Percentiles rank a stretch among this genome's conserved stretches.
Evolutionary conservation across 768 basidiomycete species (phyloP).

Genomic region (Tephrocybe sp.): DNA sequence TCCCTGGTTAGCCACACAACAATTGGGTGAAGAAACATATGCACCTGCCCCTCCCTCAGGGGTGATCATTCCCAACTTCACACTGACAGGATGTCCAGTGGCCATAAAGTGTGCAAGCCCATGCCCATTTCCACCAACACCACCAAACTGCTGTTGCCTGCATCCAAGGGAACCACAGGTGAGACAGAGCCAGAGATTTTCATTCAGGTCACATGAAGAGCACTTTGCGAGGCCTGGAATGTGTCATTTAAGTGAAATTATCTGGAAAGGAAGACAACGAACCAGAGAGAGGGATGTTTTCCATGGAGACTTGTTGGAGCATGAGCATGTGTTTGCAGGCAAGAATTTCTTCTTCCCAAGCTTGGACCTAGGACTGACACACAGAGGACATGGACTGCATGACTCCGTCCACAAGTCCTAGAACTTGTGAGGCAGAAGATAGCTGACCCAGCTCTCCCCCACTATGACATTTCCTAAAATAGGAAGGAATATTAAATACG

Average conservation of each 20-base stretch:
- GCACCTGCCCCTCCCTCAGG: conserved; percentile 89
- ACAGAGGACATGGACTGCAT: conserved; percentile 86
- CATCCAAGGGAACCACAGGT: conserved; percentile 90
- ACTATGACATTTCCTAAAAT: too few species aligned
- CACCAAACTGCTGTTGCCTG: conserved; percentile 83
- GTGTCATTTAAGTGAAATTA: too few species aligned
- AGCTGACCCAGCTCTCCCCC: too few species aligned
- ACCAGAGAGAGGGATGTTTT: conserved; percentile 52
- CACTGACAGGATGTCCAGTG: conserved; percentile 77
- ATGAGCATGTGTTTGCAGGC: conserved; percentile 79
- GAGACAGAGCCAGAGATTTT: conserved; percentile 95
- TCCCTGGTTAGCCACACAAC: too few species aligned
- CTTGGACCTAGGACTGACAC: conserved; percentile 91
- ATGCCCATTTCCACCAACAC: conserved; percentile 85
- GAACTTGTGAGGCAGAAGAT: too few species aligned
- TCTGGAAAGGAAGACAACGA: too few species aligned
- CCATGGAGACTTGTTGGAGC: conserved; percentile 41
- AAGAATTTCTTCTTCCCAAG: conserved; percentile 95
- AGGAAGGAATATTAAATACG: too few species aligned
- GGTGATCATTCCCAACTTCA: conserved; percentile 96
- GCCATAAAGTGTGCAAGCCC: conserved; percentile 76
- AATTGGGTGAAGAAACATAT: conserved; percentile 26
- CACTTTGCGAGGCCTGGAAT: conserved; percentile 81
- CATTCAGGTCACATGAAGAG: conserved; percentile 77
- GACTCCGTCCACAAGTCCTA: conserved; percentile 66